Conservation (phyloP, 345 rosid species). For the Aurinia saxatilis region DNA sequence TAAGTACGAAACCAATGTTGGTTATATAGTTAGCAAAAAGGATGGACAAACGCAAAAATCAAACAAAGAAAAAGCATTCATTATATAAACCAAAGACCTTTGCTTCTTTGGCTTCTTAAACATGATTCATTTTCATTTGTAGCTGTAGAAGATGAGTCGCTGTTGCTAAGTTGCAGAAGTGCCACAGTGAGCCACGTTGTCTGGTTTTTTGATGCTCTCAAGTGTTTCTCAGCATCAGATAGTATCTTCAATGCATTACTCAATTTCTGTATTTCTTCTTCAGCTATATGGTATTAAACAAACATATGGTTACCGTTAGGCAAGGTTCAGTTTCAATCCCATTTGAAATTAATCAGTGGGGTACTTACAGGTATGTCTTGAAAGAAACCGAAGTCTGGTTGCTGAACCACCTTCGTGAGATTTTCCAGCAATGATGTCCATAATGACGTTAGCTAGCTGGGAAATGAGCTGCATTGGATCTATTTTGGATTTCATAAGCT, state of each 20-base stretch:
- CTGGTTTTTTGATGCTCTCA: conserved; percentile 85
- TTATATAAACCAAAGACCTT: conserved; percentile 26
- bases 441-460: conserved; percentile 85
- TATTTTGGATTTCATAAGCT: conserved; percentile 86
- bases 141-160: conserved; percentile 43
- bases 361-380: conserved; percentile 57
- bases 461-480: conserved; percentile 93
- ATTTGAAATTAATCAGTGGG: background rate
- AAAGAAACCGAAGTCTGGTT: conserved; percentile 45
- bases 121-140: conserved; percentile 37
- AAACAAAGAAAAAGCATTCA: background rate
- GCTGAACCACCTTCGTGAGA: conserved; percentile 54
- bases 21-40: conserved; percentile 6
- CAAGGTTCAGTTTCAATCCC: background rate
- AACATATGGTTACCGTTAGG: background rate
- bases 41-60: background rate
- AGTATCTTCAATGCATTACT: conserved; percentile 76
- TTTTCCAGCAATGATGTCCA: conserved; percentile 82
- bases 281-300: conserved; percentile 41
- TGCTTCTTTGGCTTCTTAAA: conserved; percentile 38
- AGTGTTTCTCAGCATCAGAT: conserved; percentile 88
- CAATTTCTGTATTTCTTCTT: conserved; percentile 64
- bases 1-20: background rate
- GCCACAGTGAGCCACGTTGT: conserved; percentile 97
- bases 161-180: conserved; percentile 71